Conservation (phyloP, 371 early-diverging fungal genomes). For the Nosema bombycis region DNA sequence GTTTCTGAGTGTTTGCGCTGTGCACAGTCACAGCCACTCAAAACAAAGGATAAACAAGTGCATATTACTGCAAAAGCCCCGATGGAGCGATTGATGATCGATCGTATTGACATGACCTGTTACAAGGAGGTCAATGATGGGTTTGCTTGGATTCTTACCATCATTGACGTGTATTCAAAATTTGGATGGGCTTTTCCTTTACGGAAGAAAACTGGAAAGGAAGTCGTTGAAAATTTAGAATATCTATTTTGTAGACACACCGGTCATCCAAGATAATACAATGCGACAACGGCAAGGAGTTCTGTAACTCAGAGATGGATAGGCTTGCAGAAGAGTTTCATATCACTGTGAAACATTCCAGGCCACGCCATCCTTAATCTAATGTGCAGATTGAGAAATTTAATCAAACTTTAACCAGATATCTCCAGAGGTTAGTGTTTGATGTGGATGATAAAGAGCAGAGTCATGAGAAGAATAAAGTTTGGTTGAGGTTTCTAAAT, state of each 20-base stretch:
- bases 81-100: too few relatives aligned
- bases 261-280: not conserved
- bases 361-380: not conserved
- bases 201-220: not conserved
- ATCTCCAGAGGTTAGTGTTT: not conserved
- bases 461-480: not conserved
- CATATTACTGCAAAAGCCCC: too few relatives aligned
- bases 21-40: too few relatives aligned
- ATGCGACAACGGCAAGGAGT: not conserved
- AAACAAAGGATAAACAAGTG: too few relatives aligned
- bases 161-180: not conserved
- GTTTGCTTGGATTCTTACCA: not conserved
- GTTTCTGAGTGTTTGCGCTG: too few relatives aligned
- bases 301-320: not conserved
- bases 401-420: not conserved
- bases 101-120: too few relatives aligned
- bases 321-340: not conserved
- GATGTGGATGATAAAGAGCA: not conserved
- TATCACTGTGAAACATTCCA: not conserved
- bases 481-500: not conserved
- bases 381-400: not conserved
- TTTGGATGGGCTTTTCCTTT: not conserved
- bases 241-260: not conserved
- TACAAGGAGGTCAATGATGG: too few relatives aligned
- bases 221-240: not conserved